Conservation (phyloP, 495 filamentous ascomycete species). For the Parachaetomium inaequale region DNA sequence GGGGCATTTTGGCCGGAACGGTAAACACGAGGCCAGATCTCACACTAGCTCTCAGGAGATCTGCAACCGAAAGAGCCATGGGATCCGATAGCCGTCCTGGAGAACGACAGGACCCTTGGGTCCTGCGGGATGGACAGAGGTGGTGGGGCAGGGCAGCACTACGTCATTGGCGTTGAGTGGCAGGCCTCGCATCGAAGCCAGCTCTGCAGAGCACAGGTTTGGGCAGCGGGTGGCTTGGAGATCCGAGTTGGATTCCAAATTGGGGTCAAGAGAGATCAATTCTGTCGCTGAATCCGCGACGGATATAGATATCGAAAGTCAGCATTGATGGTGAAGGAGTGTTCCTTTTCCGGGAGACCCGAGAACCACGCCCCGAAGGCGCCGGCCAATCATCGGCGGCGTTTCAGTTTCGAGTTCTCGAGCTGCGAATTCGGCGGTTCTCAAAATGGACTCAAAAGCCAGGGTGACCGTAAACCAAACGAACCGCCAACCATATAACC, state of each 20-base stretch:
- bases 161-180: neutral
- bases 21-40: neutral
- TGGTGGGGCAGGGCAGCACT: neutral
- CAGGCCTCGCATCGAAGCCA: neutral
- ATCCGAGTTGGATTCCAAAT: no score
- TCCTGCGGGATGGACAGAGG: neutral
- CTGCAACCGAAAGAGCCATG: neutral
- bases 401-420: neutral
- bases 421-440: neutral
- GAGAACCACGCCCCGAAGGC: neutral
- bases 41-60: neutral
- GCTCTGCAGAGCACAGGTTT: neutral
- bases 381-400: neutral
- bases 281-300: neutral
- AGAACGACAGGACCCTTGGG: neutral
- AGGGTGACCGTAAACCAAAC: neutral
- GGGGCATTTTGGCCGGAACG: no score
- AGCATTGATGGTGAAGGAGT: neutral
- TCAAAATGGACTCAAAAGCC: neutral
- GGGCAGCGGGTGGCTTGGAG: no score
- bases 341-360: neutral
- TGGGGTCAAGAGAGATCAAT: neutral
- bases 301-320: neutral
- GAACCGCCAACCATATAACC: neutral
- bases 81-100: neutral